A percentile compares a stretch with the other conserved stretches of the same genome.
phyloP scores from a whole-genome alignment of 306 rosid genomes.

The Corylus americana region DNA sequence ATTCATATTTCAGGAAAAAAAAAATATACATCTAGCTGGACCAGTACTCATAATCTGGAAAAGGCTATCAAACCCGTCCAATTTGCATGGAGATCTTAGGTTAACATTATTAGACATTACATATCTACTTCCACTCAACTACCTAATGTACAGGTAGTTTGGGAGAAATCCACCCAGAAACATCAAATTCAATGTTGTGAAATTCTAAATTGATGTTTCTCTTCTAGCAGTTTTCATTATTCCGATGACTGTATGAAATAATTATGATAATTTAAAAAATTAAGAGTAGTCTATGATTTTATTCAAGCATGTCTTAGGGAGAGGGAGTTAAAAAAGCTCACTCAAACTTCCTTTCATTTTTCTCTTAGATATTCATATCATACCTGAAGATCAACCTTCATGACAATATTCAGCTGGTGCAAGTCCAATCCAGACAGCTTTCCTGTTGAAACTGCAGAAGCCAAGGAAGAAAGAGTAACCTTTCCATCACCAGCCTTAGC shows the following conservation, averaged over 20 bases:
- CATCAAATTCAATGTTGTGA: background rate
- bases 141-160: too few species aligned
- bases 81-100: background rate
- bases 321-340: background rate
- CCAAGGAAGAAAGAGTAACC: slow-evolving; percentile 93
- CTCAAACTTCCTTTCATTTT: too few species aligned
- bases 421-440: slow-evolving; percentile 88
- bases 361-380: slow-evolving; percentile 36
- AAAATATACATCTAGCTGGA: too few species aligned
- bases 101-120: background rate
- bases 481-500: slow-evolving; percentile 99
- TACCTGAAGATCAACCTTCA: slow-evolving; percentile 99
- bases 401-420: slow-evolving; percentile 85
- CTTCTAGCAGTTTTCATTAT: slow-evolving; percentile 17
- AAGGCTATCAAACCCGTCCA: background rate
- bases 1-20: too few species aligned
- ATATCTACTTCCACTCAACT: background rate
- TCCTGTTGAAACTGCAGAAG: slow-evolving; percentile 89
- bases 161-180: too few species aligned
- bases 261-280: background rate
- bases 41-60: too few species aligned
- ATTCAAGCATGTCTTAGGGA: slow-evolving; percentile 7
- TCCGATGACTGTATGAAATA: slow-evolving; percentile 13
- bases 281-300: slow-evolving; percentile 10
- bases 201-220: background rate